phyloP scores from a whole-genome alignment of 331 rosid genomes.

The Cydonia oblonga region DNA sequence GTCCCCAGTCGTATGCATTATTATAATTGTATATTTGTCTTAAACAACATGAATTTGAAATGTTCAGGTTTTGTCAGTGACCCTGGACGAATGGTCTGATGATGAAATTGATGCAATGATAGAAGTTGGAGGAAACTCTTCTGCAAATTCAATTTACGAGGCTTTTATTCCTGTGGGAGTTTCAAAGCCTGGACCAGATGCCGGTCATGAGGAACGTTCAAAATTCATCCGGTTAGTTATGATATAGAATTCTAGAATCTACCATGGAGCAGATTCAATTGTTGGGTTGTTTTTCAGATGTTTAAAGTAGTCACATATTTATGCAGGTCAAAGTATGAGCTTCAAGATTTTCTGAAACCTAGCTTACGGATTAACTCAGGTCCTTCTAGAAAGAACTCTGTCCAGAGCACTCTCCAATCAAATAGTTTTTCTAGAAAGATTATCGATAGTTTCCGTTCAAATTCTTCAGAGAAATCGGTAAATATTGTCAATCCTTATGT shows the following conservation, averaged over 20 bases:
- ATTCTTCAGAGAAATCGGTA: constrained; percentile 47
- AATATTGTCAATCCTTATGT: constrained; percentile 12
- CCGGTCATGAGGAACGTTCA: constrained; percentile 61
- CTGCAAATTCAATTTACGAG: constrained; percentile 89
- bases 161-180: constrained; percentile 76
- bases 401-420: constrained; percentile 24
- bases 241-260: constrained; percentile 3
- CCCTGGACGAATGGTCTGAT: constrained; percentile 92
- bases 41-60: constrained; percentile 14
- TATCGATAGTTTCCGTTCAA: constrained; percentile 42
- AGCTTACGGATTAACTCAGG: constrained; percentile 65
- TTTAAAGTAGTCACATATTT: constrained; percentile 8
- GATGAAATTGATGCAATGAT: constrained; percentile 89
- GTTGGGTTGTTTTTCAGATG: constrained; percentile 8
- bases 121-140: constrained; percentile 93
- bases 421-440: constrained; percentile 40
- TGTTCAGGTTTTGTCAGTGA: constrained; percentile 77
- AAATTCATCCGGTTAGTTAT: constrained; percentile 69
- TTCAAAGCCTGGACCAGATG: constrained; percentile 69
- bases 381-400: constrained; percentile 38
- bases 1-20: background rate
- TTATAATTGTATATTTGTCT: background rate
- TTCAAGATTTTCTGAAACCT: constrained; percentile 84
- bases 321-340: constrained; percentile 79
- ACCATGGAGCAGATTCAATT: background rate